Evolutionary conservation across 306 rosid species (phyloP).

Genomic region (Senna tora): DNA sequence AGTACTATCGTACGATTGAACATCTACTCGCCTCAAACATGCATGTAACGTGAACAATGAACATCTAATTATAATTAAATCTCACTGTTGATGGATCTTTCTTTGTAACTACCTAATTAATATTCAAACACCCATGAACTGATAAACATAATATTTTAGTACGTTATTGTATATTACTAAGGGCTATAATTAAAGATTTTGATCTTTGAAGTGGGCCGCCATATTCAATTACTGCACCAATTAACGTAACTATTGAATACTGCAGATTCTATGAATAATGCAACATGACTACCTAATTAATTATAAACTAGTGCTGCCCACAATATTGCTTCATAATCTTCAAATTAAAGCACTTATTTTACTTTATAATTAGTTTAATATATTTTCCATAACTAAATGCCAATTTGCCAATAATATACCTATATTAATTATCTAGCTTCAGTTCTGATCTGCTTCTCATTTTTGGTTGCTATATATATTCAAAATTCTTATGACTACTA

Average conservation of each 20-base stretch:
- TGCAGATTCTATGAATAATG: slow-evolving; percentile 42
- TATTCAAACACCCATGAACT: too few relatives aligned
- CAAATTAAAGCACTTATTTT: background rate
- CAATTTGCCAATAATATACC: slow-evolving; percentile 23
- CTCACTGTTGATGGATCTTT: too few relatives aligned
- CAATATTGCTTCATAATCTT: background rate
- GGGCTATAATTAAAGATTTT: too few relatives aligned
- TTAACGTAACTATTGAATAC: background rate
- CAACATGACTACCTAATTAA: slow-evolving; percentile 23
- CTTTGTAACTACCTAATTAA: too few relatives aligned
- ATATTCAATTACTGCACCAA: slow-evolving; percentile 17
- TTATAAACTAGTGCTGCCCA: slow-evolving; percentile 23
- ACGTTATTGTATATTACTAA: too few relatives aligned
- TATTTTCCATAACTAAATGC: slow-evolving; percentile 30
- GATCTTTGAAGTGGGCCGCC: too few relatives aligned
- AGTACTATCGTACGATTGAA: too few relatives aligned
- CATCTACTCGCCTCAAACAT: too few relatives aligned
- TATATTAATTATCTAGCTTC: background rate
- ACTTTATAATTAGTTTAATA: slow-evolving; percentile 25
- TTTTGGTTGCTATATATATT: background rate
- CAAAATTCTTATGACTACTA: background rate
- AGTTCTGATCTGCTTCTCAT: too few relatives aligned
- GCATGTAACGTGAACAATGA: too few relatives aligned
- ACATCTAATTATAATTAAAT: too few relatives aligned
- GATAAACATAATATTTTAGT: too few relatives aligned